These are phyloP conservation scores for Candida nonsorbophila DNA, from an alignment of 805 yeast species.

Conservation along the genomic window DNA sequence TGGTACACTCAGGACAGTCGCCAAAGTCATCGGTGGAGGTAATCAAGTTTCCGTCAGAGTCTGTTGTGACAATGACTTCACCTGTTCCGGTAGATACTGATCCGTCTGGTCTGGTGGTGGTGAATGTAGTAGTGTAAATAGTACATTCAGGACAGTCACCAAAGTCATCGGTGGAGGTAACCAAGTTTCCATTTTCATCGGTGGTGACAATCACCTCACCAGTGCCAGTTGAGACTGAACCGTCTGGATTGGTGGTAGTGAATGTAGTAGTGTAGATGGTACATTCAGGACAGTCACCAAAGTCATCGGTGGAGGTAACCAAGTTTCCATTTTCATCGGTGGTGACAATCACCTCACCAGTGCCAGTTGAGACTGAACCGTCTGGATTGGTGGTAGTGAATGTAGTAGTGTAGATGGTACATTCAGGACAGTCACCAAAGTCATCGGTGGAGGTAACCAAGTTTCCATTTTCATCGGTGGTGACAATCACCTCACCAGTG, in stretches of 20 bases:
- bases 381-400: slow-evolving; percentile 6
- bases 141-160: slow-evolving; percentile 6
- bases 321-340: slow-evolving; percentile 7
- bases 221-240: slow-evolving; percentile 7
- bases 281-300: slow-evolving; percentile 3
- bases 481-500: slow-evolving; percentile 8
- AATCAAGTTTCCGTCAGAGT: slow-evolving; percentile 6
- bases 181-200: slow-evolving; percentile 4
- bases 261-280: slow-evolving; percentile 7
- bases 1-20: slow-evolving; percentile 11
- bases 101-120: slow-evolving; percentile 4
- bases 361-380: slow-evolving; percentile 7
- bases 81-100: slow-evolving; percentile 5
- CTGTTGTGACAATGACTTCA: slow-evolving; percentile 9
- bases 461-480: slow-evolving; percentile 8
- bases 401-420: slow-evolving; percentile 8
- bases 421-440: slow-evolving; percentile 5
- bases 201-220: slow-evolving; percentile 4
- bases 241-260: slow-evolving; percentile 7
- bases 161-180: slow-evolving; percentile 7
- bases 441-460: slow-evolving; percentile 2
- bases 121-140: slow-evolving; percentile 3
- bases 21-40: slow-evolving; percentile 8
- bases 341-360: slow-evolving; percentile 9
- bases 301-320: slow-evolving; percentile 7